Evolutionary conservation across 1,284 basidiomycete genomes (phyloP).

Genomic region (Exobasidium rhododendri): DNA sequence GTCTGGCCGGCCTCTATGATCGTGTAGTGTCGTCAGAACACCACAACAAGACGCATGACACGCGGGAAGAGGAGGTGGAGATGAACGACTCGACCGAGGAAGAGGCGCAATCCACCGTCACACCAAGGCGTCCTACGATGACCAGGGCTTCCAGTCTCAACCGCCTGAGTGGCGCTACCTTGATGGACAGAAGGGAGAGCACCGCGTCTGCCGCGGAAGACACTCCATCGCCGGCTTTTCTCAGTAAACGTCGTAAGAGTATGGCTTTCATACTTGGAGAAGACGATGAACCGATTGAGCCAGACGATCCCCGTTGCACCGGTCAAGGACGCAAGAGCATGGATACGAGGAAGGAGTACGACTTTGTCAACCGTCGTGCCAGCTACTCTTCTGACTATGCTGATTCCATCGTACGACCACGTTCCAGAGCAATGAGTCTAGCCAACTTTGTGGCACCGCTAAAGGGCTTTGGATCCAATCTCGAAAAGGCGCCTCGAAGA

Average conservation of each 20-base stretch:
- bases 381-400: conserved; percentile 22
- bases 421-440: conserved; percentile 11
- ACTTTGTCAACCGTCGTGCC: conserved; percentile 14
- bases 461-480: conserved; percentile 16
- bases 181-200: background rate
- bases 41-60: background rate
- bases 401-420: conserved; percentile 18
- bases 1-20: conserved; percentile 19
- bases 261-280: conserved; percentile 20
- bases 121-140: background rate
- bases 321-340: conserved; percentile 21
- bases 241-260: conserved; percentile 12
- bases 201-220: background rate
- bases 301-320: conserved; percentile 21
- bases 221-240: background rate
- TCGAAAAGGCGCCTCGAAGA: conserved; percentile 8
- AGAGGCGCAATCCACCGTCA: too few species aligned
- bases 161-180: background rate
- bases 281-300: conserved; percentile 22
- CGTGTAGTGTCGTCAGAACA: background rate
- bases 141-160: background rate
- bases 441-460: conserved; percentile 4
- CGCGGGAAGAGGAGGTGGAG: background rate
- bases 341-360: background rate
- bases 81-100: background rate